These are phyloP conservation scores for Tylopilus sp. DNA, from an alignment of 768 basidiomycete genomes.

Conservation along the genomic window DNA sequence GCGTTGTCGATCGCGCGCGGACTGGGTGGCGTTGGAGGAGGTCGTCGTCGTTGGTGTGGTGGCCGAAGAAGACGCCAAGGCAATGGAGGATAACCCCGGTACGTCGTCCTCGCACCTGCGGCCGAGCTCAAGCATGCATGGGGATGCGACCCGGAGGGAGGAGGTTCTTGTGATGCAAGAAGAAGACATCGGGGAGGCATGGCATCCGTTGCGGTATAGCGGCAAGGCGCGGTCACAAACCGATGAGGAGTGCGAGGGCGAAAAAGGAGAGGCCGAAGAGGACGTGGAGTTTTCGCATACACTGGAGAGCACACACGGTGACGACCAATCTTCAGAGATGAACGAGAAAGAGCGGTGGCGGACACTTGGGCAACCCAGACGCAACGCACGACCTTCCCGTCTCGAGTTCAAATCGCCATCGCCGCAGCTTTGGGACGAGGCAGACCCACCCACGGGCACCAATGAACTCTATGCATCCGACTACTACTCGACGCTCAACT, in stretches of 20 bases:
- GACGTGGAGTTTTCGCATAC: constrained; percentile 14
- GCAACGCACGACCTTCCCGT: constrained; percentile 42
- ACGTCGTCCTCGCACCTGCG: constrained; percentile 32
- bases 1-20: constrained; percentile 1
- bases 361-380: constrained; percentile 18
- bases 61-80: background rate
- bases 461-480: constrained; percentile 28
- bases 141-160: constrained; percentile 15
- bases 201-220: constrained; percentile 23
- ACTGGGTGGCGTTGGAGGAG: background rate
- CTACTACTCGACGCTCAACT: constrained; percentile 42
- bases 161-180: constrained; percentile 23
- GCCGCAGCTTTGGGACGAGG: constrained; percentile 66
- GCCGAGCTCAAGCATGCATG: constrained; percentile 21
- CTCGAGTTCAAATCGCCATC: constrained; percentile 49
- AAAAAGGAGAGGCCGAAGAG: constrained; percentile 5
- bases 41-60: background rate
- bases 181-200: constrained; percentile 22
- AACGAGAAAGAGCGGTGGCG: constrained; percentile 29
- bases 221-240: constrained; percentile 12
- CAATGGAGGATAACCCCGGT: constrained; percentile 8
- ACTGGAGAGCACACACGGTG: constrained; percentile 10
- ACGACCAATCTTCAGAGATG: constrained; percentile 10
- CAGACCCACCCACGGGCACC: constrained; percentile 46
- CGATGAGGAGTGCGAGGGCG: background rate